Evolutionary conservation across 345 rosid species (phyloP).

Genomic region (Eutrema heterophyllum): DNA sequence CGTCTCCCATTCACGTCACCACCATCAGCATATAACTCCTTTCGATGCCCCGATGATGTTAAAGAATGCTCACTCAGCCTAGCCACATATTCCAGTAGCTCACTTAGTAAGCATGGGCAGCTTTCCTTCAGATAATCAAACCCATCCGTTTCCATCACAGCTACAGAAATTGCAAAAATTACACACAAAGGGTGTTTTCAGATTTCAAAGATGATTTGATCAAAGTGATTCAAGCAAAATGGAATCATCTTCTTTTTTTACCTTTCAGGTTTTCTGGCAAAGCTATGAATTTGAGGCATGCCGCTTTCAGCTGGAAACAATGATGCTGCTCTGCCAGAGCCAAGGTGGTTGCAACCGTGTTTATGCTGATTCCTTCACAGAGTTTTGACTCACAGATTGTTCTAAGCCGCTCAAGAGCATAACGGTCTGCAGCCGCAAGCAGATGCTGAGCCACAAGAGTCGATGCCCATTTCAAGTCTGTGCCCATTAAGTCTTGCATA

Average conservation of each 20-base stretch:
- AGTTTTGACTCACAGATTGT: slow-evolving; percentile 65
- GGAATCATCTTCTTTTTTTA: background rate
- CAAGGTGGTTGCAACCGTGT: slow-evolving; percentile 75
- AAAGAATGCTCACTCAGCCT: slow-evolving; percentile 52
- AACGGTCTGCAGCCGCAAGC: slow-evolving; percentile 80
- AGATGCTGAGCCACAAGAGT: slow-evolving; percentile 78
- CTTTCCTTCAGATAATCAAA: slow-evolving; percentile 58
- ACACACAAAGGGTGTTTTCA: background rate
- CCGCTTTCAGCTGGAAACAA: slow-evolving; percentile 61
- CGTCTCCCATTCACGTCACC: slow-evolving; percentile 55
- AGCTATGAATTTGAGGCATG: slow-evolving; percentile 63
- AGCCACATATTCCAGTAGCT: slow-evolving; percentile 56
- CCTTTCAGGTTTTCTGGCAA: slow-evolving; percentile 63
- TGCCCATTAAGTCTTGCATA: slow-evolving; percentile 61
- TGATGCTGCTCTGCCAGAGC: slow-evolving; percentile 88
- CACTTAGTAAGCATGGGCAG: slow-evolving; percentile 53
- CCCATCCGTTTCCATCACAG: slow-evolving; percentile 82
- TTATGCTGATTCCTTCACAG: slow-evolving; percentile 59
- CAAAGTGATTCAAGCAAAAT: background rate
- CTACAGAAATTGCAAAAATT: slow-evolving; percentile 28
- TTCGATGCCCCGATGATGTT: slow-evolving; percentile 39
- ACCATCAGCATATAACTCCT: slow-evolving; percentile 46
- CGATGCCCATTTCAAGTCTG: slow-evolving; percentile 54
- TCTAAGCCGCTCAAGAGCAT: slow-evolving; percentile 66
- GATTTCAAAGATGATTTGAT: background rate